Evolutionary conservation across 106 monocot genomes (phyloP).

Genomic region (Xerophyta viscosa): DNA sequence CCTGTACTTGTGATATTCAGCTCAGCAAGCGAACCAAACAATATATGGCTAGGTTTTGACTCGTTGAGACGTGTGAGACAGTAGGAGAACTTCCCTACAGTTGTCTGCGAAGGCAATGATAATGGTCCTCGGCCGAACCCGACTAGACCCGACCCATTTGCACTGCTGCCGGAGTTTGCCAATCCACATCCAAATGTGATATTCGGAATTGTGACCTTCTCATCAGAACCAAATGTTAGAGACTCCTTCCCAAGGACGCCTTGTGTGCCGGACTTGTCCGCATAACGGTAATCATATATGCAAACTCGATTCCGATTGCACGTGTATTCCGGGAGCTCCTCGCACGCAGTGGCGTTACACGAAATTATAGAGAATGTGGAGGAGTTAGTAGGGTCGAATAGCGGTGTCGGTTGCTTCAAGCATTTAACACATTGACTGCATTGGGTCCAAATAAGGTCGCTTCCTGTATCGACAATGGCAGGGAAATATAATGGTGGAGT

Average conservation of each 20-base stretch:
- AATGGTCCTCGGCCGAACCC: constrained; percentile 54
- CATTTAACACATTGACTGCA: constrained; percentile 40
- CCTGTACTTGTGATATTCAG: not conserved
- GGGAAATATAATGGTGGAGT: constrained; percentile 19
- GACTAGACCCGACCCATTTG: constrained; percentile 51
- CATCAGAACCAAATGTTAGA: constrained; percentile 15
- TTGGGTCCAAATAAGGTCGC: constrained; percentile 56
- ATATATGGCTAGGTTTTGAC: constrained; percentile 14
- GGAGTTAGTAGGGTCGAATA: constrained; percentile 41
- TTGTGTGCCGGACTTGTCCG: constrained; percentile 17
- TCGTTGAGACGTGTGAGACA: constrained; percentile 29
- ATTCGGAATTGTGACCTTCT: constrained; percentile 2
- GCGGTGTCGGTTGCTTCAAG: constrained; percentile 26
- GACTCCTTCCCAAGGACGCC: constrained; percentile 44
- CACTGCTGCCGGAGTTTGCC: constrained; percentile 33
- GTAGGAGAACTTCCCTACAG: constrained; percentile 35
- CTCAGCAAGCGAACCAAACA: constrained; percentile 35
- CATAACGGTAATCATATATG: constrained; percentile 25
- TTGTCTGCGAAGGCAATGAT: constrained; percentile 36
- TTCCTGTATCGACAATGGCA: constrained; percentile 50
- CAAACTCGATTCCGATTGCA: constrained; percentile 5
- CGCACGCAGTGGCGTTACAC: constrained; percentile 22
- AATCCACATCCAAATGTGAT: constrained; percentile 58
- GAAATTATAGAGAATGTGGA: constrained; percentile 22
- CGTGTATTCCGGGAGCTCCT: constrained; percentile 12